These are phyloP conservation scores for Anacardium occidentale DNA, from an alignment of 345 rosid species.

Conservation along the genomic window DNA sequence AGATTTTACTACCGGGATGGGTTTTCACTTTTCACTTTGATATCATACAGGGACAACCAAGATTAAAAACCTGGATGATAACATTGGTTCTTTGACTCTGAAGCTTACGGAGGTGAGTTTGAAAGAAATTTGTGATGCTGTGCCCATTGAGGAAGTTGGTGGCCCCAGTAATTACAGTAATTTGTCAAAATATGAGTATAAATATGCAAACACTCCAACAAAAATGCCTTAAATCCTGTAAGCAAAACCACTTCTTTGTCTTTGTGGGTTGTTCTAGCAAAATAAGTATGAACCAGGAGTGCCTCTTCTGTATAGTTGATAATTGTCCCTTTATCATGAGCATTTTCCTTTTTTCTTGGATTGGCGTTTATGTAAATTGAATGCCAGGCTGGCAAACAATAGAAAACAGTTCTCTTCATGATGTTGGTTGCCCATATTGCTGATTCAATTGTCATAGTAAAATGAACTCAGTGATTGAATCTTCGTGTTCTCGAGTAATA, in stretches of 20 bases:
- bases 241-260: background rate
- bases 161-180: conserved; percentile 26
- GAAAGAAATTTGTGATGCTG: conserved; percentile 39
- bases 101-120: conserved; percentile 34
- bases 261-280: background rate
- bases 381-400: background rate
- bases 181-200: conserved; percentile 23
- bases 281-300: background rate
- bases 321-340: too few species aligned
- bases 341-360: too few species aligned
- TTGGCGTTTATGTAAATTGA: background rate
- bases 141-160: conserved; percentile 40
- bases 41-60: conserved; percentile 51
- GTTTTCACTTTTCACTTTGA: background rate
- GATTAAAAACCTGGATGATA: conserved; percentile 39
- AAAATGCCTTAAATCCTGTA: conserved; percentile 10
- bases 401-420: background rate
- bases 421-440: too few species aligned
- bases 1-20: background rate
- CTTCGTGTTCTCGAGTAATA: too few species aligned
- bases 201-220: conserved; percentile 40
- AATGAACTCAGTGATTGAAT: too few species aligned
- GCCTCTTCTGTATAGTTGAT: too few species aligned
- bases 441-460: too few species aligned
- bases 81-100: conserved; percentile 38